Conservation (phyloP, 108 stramenopile genomes). For the Fistulifera solaris region DNA sequence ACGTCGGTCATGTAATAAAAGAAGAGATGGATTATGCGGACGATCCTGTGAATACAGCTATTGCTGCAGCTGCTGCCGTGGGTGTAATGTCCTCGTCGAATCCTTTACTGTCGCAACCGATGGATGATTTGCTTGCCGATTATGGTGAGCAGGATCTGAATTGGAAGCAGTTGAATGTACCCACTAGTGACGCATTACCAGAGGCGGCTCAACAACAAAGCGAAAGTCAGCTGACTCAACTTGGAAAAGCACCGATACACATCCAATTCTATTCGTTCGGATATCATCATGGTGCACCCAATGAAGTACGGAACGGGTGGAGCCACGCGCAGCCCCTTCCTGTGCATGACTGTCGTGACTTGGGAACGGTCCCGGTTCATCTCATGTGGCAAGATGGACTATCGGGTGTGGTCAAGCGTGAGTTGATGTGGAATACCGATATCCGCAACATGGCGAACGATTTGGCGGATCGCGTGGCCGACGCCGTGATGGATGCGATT, state of each 20-base stretch:
- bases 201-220: not conserved
- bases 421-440: constrained; percentile 22
- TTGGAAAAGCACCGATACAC: constrained; percentile 72
- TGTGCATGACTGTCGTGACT: constrained; percentile 48
- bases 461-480: constrained; percentile 36
- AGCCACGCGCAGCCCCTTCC: constrained; percentile 50
- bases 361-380: constrained; percentile 37
- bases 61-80: not conserved
- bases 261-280: constrained; percentile 68
- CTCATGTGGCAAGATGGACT: constrained; percentile 62
- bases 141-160: constrained; percentile 68
- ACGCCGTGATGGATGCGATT: constrained; percentile 44
- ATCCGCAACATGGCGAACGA: constrained; percentile 20
- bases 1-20: not conserved
- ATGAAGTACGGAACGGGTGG: constrained; percentile 40
- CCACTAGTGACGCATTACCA: not conserved
- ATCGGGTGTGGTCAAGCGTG: constrained; percentile 53
- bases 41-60: not conserved
- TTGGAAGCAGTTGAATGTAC: constrained; percentile 34
- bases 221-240: constrained; percentile 34
- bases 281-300: constrained; percentile 59
- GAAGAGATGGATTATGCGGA: constrained; percentile 1
- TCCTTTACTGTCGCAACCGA: not conserved
- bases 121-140: constrained; percentile 35
- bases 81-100: not conserved